Evolutionary conservation across 495 filamentous ascomycete species (phyloP), one percentile per base, ranked within the genome.

Genomic region (Cryomyces minteri): DNA sequence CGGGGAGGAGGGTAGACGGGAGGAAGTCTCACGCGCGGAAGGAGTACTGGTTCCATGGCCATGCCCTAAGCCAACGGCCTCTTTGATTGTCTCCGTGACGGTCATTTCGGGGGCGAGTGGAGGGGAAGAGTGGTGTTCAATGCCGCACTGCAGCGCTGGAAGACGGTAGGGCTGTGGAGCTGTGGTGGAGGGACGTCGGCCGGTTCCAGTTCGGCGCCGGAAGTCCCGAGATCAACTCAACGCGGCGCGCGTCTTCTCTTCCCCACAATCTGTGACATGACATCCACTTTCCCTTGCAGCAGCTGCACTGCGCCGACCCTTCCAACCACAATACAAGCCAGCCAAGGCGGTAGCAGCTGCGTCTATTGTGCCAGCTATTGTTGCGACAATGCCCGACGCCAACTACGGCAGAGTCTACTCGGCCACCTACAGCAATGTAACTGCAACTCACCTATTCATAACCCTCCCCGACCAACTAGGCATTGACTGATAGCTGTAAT

Each of bases 361-460:
- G 2, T 25, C 18, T 2, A 25, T 25, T 25, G 18, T 25, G 18
- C 18, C 18, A 25, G 18, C 18, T 25, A 25, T 25, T 25, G 18
- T 25, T 25, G 18, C 18, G 18, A 25, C 18, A 25, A 25, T 25
- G 18, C 18, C 18, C 18, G 18, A 25, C 34, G 34, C 12, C 18
- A 29, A 43, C 30, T 43, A 31, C 37, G 57, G 62, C 50, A 65
- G 60, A 51, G 77, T 94, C 44, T 94, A 86, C 62, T 85, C 82
- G 62, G 87, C 86, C 41, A 94, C 87, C 0, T 94, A 94, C 61
- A 94, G 87, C 63, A 84, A 80, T 76, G 87, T 94, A 69, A 25
- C 64, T 80, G 69, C 31, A 38, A 38, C 9, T 38, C 34, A 38
- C 1, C 34, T 10, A 9, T 38, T 14, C 12, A 14, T 14, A 1